A percentile compares a stretch with the other conserved stretches of the same genome.
Conservation (phyloP, 1,139 yeast genomes). For the Nadsonia starkeyi-henricii region DNA sequence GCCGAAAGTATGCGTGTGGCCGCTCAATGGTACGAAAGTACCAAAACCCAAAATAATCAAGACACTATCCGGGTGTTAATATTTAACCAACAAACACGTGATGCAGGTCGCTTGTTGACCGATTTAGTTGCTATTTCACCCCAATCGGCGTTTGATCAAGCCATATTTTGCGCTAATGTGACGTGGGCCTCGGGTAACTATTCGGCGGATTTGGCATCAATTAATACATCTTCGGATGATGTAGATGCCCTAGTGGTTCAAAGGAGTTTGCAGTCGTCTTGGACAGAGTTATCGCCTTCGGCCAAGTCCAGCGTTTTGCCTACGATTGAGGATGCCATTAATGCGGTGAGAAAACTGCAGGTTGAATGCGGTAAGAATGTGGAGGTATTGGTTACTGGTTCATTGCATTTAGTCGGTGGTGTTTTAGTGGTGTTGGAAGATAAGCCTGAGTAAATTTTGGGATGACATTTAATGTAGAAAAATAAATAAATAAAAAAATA, state of each 20-base stretch:
- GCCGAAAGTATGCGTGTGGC: slow-evolving; percentile 73
- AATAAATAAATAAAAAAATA: no score
- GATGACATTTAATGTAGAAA: no score
- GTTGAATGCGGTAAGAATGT: slow-evolving; percentile 21
- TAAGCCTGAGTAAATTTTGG: no score
- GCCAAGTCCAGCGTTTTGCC: slow-evolving; percentile 40
- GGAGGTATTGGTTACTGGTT: slow-evolving; percentile 87
- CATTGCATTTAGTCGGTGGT: slow-evolving; percentile 90
- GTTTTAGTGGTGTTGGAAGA: slow-evolving; percentile 68
- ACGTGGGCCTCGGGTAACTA: slow-evolving; percentile 80
- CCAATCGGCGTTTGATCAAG: slow-evolving; percentile 43
- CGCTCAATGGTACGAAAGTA: slow-evolving; percentile 53
- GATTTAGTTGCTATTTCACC: slow-evolving; percentile 31
- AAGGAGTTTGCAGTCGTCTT: slow-evolving; percentile 51
- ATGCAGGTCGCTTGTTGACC: slow-evolving; percentile 51
- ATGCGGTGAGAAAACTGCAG: slow-evolving; percentile 31
- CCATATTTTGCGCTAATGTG: slow-evolving; percentile 76
- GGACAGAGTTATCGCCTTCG: slow-evolving; percentile 43
- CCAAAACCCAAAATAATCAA: no score
- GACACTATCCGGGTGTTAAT: slow-evolving; percentile 39
- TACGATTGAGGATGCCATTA: slow-evolving; percentile 65
- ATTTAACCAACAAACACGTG: slow-evolving; percentile 91
- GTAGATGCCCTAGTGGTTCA: slow-evolving; percentile 78
- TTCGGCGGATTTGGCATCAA: slow-evolving; percentile 69
- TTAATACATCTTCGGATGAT: slow-evolving; percentile 64